Evolutionary conservation across 257 asterid species (phyloP), one percentile per base, ranked within the genome.

Genomic region (Fraxinus excelsior): DNA sequence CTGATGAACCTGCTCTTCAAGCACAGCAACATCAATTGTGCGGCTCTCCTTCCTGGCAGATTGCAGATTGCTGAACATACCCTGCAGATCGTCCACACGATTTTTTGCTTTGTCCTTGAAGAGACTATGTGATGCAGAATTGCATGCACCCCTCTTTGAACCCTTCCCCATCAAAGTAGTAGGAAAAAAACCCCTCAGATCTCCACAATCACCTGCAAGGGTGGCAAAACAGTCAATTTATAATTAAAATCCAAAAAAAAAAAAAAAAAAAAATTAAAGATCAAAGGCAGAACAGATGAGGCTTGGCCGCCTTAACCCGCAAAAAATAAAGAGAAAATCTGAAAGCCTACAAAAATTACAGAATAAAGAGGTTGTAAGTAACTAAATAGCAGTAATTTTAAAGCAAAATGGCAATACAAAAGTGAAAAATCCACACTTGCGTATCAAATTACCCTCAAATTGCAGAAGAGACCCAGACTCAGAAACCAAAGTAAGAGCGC

Each of bases 1-100:
- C 92, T 89, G 99, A 75, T 93, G 90, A 74, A 96, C 95, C 88
- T 96, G 99, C 89, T 93, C 99, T 82, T 96, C 99, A 34, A 93
- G 97, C 86, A 96, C 80, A 26, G 91, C 89, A 71, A 81, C 94
- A 77, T 96, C 99, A 58, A 80, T 77, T 8, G 87, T 56, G 46
- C 99, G 94, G 80, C 99, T 91, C 83, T 96, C 99, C 86, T 91
- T 91, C 93, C 97, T 86, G 13, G 97, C 97, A 62, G 93, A 89
- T 73, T 89, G 98, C 77, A 91, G 93, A 87, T 90, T 90, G 19
- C 85, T 85, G 83, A 96, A 89, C 89, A 96, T 87, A 23, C 98
- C 98, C 86, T 91, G 96, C 67, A 96, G 92, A 91, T 96, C 99
- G 79, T 91, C 99, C 31, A 96, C 97, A 0, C 96, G 98, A 66